Base-by-base conservation (phyloP, 768 basidiomycete genomes). In the Boletus rufocinnamomeus region DNA sequence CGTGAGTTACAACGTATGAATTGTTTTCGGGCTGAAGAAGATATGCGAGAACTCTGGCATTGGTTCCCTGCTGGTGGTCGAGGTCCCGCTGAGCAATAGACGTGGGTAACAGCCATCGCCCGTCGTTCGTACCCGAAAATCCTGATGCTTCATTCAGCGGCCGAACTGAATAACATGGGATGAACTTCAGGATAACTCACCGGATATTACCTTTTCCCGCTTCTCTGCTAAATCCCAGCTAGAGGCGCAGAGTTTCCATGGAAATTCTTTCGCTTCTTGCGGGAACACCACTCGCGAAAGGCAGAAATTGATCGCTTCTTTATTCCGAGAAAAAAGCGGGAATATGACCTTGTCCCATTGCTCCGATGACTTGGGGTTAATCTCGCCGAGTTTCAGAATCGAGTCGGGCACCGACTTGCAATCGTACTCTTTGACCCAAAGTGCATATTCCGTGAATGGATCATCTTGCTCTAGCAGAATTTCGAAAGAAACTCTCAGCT, bases 41-140 rank as follows among this genome's bases (percentile, higher is more conserved):
- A 27, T 68, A 66, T 1, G 61, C 45, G 13, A 75, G 60, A 43
- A 68, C 59, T 59, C 64, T 71, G 0, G 83, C 83, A 50, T 81
- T 81, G 40, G 79, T 82, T 28, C 74, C 68, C 6, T 45, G 37
- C 40, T 74, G 72, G 14, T 61, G 60, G 9, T 60, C 52, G 5
- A 54, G 58, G 21, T 74, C 74, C 8, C 27, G 48, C 49, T 75
- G 73, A n/a, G 48, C 27, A 3, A 78, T 73, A 2, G 74, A 69
- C 2, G 56, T 60, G 1, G 77, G 77, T 6, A 76, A 52, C 17
- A 69, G 63, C 55, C 80, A 80, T 14, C 62, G 72, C 0, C 64
- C 57, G 48, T 76, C 77, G 13, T 76, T 75, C 0, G 75, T 77
- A 0, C 77, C 76, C 21, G 75, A 77, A 56, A 78, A 78, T 6